A percentile compares a stretch with the other conserved stretches of the same genome.
phyloP scores from a whole-genome alignment of 2,329 filamentous ascomycete genomes.

The Rutstroemia sp. region DNA sequence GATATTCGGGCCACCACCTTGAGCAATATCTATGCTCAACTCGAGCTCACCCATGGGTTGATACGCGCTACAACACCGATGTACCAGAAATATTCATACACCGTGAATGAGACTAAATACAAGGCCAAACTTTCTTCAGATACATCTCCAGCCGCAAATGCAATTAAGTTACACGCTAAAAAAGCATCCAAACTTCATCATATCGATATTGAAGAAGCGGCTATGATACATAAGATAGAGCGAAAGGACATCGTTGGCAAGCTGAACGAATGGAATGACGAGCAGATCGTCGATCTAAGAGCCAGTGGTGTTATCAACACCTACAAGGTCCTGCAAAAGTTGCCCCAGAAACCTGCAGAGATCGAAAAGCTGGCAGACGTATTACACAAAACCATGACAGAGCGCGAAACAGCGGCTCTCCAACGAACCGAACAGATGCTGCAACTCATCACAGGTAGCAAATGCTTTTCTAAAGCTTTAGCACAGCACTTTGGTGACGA shows the following conservation, averaged over 20 bases:
- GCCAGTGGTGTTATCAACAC: constrained; percentile 45
- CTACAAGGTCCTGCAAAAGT: constrained; percentile 41
- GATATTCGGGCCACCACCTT: constrained; percentile 47
- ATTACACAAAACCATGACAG: constrained; percentile 43
- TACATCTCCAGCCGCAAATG: constrained; percentile 35
- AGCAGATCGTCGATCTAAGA: constrained; percentile 42
- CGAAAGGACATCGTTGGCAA: constrained; percentile 45
- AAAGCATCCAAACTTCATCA: constrained; percentile 37
- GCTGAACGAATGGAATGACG: constrained; percentile 46
- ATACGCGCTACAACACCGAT: constrained; percentile 50
- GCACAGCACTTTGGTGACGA: constrained; percentile 51
- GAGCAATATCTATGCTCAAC: constrained; percentile 48
- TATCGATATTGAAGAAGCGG: constrained; percentile 41
- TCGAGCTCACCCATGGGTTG: constrained; percentile 51
- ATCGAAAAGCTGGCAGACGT: constrained; percentile 38
- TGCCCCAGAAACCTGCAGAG: constrained; percentile 38
- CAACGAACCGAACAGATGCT: constrained; percentile 42
- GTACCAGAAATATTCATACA: constrained; percentile 49
- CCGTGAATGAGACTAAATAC: constrained; percentile 30
- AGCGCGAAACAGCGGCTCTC: constrained; percentile 47
- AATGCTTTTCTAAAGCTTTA: constrained; percentile 45
- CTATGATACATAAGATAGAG: constrained; percentile 27
- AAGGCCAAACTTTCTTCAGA: constrained; percentile 30
- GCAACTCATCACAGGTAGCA: constrained; percentile 42
- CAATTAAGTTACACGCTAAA: constrained; percentile 36